Evolutionary conservation across 371 early-diverging fungal genomes (phyloP).

Genomic region (Syncephalis fuscata): DNA sequence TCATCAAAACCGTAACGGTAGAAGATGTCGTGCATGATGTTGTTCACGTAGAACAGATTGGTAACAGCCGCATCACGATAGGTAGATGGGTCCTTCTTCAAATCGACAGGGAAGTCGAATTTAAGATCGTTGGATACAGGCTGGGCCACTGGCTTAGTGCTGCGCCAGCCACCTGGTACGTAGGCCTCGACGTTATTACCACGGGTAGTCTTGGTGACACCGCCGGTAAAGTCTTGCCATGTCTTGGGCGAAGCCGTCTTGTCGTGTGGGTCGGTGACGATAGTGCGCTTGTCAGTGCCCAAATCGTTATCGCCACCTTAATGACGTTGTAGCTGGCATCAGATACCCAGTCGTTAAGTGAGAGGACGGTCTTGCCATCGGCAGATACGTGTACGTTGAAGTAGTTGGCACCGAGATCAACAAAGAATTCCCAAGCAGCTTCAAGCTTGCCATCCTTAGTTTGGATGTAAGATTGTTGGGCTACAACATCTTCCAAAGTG

Average conservation of each 20-base stretch:
- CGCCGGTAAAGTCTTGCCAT: background rate
- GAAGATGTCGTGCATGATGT: conserved; percentile 10
- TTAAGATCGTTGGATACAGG: conserved; percentile 28
- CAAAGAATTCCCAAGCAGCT: no score
- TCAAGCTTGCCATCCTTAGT: background rate
- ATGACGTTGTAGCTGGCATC: background rate
- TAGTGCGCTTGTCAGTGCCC: background rate
- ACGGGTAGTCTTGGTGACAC: conserved; percentile 22
- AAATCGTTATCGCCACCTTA: background rate
- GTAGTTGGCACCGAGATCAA: no score
- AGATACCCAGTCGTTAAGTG: background rate
- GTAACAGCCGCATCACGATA: conserved; percentile 69
- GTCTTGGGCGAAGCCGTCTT: background rate
- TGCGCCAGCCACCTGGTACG: conserved; percentile 29
- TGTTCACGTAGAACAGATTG: conserved; percentile 13
- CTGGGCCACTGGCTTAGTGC: conserved; percentile 35
- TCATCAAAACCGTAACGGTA: conserved; percentile 12
- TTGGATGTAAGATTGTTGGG: background rate
- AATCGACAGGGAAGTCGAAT: conserved; percentile 60
- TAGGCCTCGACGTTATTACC: conserved; percentile 51
- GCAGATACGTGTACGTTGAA: no score
- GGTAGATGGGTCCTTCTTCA: conserved; percentile 37
- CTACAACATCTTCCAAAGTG: background rate
- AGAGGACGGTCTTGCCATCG: background rate
- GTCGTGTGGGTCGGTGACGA: background rate